Base-by-base conservation (phyloP, 78 protist species). In the Speleostelium caveatum region DNA sequence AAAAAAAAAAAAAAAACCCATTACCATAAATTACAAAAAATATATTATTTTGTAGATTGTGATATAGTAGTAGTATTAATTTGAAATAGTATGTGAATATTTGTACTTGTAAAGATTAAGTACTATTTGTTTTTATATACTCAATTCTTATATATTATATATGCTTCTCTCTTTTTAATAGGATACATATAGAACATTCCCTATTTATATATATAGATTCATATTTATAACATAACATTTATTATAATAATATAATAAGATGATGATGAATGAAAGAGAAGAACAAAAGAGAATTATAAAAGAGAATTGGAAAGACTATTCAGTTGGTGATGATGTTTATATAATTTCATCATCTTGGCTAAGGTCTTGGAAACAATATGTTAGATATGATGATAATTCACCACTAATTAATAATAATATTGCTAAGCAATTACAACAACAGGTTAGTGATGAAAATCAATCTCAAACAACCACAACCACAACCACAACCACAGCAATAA, bases 281-380 rank as follows among this genome's bases (percentile, higher is more conserved):
- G 89, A 79, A 59, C 91, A 83, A 45, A 69, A 32, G 45, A 83
- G 58, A 60, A 45, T 60, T 8, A 60, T 69, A 19, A 83, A 42
- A 59, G 91, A 83, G 53, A 60, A 56, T 60, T 83, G 91, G 91
- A 39, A 79, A 17, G 79, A 83, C 32, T 36, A 62, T 24, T n/a
- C 14, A 19, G 66, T 79, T 28, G 91, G 91, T 36, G 73, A 83
- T 19, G 45, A 36, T n/a, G 74, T 73, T 22, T 42, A 86, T 62
- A 56, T 86, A 16, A 75, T 86, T 22, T 73, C 85, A 41, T 30
- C 78, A 41, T 26, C 32, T 28, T 86, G 93, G 93, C 26, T 75
- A 49, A 55, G 58, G 33, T 53, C 26, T 14, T 86, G 93, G 93
- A 86, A 61, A 24, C 41, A 21, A 4, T 86, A 73, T 55, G 93